Conservation (phyloP, 257 asterid genomes). For the Haberlea rhodopensis region DNA sequence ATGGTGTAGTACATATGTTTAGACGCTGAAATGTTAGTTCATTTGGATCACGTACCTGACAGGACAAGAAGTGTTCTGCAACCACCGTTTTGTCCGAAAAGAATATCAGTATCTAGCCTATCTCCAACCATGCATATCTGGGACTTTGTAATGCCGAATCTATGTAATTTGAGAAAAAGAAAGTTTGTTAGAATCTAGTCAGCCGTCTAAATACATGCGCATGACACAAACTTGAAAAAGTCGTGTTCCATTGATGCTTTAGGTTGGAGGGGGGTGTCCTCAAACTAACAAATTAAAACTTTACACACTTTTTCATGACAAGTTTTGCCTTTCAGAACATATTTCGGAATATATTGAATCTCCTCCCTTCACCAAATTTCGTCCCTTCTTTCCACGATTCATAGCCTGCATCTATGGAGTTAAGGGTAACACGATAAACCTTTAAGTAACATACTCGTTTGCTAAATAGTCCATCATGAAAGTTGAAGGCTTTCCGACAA, state of each 20-base stretch:
- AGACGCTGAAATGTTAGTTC: not conserved
- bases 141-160: constrained; percentile 81
- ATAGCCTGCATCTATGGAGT: not conserved
- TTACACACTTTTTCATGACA: not conserved
- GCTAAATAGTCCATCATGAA: constrained; percentile 97
- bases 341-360: not conserved
- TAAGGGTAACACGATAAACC: not conserved
- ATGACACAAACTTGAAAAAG: not conserved
- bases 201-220: not conserved
- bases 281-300: not conserved
- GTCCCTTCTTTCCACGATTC: not conserved
- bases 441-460: constrained; percentile 51
- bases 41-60: constrained; percentile 49
- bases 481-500: constrained; percentile 96
- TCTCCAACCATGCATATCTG: constrained; percentile 99
- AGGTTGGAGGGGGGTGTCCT: not conserved
- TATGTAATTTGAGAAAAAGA: constrained; percentile 32
- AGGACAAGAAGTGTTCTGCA: constrained; percentile 97
- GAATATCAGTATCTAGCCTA: constrained; percentile 88
- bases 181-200: not conserved
- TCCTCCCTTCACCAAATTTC: not conserved
- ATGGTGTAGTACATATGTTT: not conserved
- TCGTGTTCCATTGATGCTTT: not conserved
- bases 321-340: not conserved
- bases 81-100: constrained; percentile 95